Evolutionary conservation across 129 eudicot species (phyloP), one percentile per base, ranked within the genome.

Genomic region (Calendula officinalis): DNA sequence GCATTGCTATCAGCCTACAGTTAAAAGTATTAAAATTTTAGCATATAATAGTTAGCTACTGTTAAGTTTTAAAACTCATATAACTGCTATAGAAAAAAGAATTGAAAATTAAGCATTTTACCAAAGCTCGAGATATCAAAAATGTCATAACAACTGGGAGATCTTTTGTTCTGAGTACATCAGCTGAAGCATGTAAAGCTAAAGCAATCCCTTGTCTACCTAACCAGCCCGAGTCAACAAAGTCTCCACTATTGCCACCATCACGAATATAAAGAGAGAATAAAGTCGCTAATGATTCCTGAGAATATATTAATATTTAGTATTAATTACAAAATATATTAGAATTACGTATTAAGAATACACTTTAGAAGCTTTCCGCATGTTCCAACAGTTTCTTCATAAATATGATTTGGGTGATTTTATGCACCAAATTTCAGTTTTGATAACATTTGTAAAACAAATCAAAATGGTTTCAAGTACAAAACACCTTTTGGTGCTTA

Each of bases 61-160:
- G 1, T 22, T 22, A 22, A 22, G 30, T 22, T 22, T 22, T 22
- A 22, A 22, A 22, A 22, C 1, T 22, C 30, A 2, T 8, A 52
- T 36, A 0, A 27, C 30, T 34, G 15, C 32, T 14, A 48, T 7
- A 17, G 11, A 53, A 13, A 41, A 59, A 17, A 3, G 30, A 57
- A 7, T 59, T 16, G 16, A 8, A 34, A 34, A 37, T 32, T 32
- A 38, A 4, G 33, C 48, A 38, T 33, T 59, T 70, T 91, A 94
- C 99, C 91, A 94, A 80, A 4, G 99, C 96, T 63, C 99, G 80
- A 40, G 99, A 94, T 67, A 94, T 94, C 67, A 94, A 82, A 73
- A 94, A 94, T 8, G 99, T 94, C 87, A 94, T 89, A 48, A 94
- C 97, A 60, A 89, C 99, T 65, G 97, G 99, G 80, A 94, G 99